Evolutionary conservation across 73 alveolate genomes (phyloP).

Genomic region (Uronychia setigera): DNA sequence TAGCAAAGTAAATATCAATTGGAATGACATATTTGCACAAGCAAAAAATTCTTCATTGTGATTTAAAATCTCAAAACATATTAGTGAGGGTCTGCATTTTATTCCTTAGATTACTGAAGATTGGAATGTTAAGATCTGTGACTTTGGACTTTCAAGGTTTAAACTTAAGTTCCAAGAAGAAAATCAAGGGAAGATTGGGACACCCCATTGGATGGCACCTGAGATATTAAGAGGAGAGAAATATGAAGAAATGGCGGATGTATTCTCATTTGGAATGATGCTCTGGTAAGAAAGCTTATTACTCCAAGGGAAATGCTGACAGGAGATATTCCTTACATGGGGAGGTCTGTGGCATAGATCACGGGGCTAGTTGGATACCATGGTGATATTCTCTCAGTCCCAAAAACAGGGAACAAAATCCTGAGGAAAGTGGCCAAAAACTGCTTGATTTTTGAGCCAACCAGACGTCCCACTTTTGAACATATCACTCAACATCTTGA

Average conservation of each 20-base stretch:
- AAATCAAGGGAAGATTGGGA: slow-evolving; percentile 72
- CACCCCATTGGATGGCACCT: slow-evolving; percentile 85
- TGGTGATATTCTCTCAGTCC: slow-evolving; percentile 45
- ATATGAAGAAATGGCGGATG: slow-evolving; percentile 66
- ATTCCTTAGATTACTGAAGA: slow-evolving; percentile 72
- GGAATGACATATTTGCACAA: slow-evolving; percentile 93
- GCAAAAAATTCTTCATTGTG: slow-evolving; percentile 93
- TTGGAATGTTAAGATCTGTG: slow-evolving; percentile 93
- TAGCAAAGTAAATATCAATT: slow-evolving; percentile 92
- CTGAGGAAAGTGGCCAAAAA: slow-evolving; percentile 40
- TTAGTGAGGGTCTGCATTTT: slow-evolving; percentile 18
- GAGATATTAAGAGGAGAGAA: slow-evolving; percentile 69
- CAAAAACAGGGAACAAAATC: slow-evolving; percentile 40
- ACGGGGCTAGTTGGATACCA: slow-evolving; percentile 44
- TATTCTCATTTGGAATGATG: slow-evolving; percentile 68
- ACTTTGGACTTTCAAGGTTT: slow-evolving; percentile 91
- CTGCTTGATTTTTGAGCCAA: slow-evolving; percentile 46
- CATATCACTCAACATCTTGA: slow-evolving; percentile 18
- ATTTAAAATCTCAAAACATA: slow-evolving; percentile 89
- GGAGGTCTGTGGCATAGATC: slow-evolving; percentile 53
- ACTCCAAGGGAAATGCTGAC: slow-evolving; percentile 52
- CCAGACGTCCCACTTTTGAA: slow-evolving; percentile 53
- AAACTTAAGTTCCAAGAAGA: slow-evolving; percentile 51
- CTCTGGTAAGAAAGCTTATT: slow-evolving; percentile 23
- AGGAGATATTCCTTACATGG: slow-evolving; percentile 67